Evolutionary conservation across 225 moss, liverwort and hornwort species (phyloP), one percentile per base, ranked within the genome.

Genomic region (Sphagnum tenellum): DNA sequence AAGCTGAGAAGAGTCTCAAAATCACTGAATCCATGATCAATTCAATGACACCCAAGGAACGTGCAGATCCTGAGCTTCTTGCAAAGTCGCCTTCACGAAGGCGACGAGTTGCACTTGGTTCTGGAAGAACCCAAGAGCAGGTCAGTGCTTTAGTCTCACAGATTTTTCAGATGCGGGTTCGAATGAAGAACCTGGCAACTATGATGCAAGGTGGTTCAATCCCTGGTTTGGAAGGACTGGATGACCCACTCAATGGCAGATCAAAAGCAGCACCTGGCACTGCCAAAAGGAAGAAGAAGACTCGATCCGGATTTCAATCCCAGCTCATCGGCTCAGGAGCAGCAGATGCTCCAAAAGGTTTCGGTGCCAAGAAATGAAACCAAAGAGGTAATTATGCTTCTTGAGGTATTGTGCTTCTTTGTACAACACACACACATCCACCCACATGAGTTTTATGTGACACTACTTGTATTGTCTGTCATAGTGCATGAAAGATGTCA

Each of bases 21-120:
- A 85, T 96, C 51, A 96, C 92, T 89, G 96, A 96, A 70, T 92
- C 92, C 12, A 92, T 96, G 96, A 96, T 96, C 69, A 83, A 90
- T 60, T 92, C 96, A 47, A 96, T 96, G 96, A 96, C 96, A 61
- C 75, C 72, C 4, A 82, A 89, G 61, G 96, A 96, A 75, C 92
- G 92, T 79, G 87, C 66, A 11, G 89, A 92, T 72, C 90, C 92
- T 57, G 96, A 96, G 59, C 81, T 96, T 54, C 79, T 96, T 64
- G 96, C 96, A 0, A 86, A 90, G 65, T 96, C 96, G 66, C 96
- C 96, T 53, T 85, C 89, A 4, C 82, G 92, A 61, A 83, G 96
- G 69, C 76, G 90, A 77, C 83, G 96, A 79, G 88, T 96, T 75
- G 92, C 96, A 55, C 0, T 67, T 51, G 96, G 92, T 64, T 96